Base-by-base conservation (phyloP, 768 basidiomycete genomes). In the Paxillus rubicundulus region DNA sequence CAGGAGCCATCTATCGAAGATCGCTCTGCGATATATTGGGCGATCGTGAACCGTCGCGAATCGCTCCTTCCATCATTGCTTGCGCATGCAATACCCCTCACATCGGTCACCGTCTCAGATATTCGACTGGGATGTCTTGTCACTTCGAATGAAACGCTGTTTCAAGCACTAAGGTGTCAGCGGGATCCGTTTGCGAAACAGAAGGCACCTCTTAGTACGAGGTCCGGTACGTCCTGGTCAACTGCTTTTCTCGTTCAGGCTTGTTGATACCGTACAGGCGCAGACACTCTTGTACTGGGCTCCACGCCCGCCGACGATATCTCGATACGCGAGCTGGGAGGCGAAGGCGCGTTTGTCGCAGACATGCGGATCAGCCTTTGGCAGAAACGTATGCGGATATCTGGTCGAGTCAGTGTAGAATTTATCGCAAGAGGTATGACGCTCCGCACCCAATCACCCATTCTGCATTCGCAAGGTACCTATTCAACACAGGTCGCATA, bases 1-100 rank as follows among this genome's bases (percentile, higher is more conserved):
- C 87, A 87, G 60, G 82, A 87, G 41, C 76, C 68, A 27, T 81
- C 72, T 9, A 81, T 88, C 34, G 87, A 88, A 58, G 73, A 72
- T 0, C 85, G 83, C 59, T 82, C 82, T 0, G 82, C 85, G 0
- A 57, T 89, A 3, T 89, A 89, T 61, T 89, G 88, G 88, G 82
- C 82, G 0, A 81, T 89, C 56, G 69, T 89, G 20, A 86, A 85
- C 50, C 78, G 77, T 3, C 50, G 54, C 4, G 42, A 62, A 13
- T 63, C 70, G 24, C 62, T 79, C 20, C 56, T 87, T 4, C 66
- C 82, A 17, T 76, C 77, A 0, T 68, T 89, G 18, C 70, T 89
- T 42, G 73, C 74, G 5, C 74, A 80, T 45, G 80, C 86, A 0
- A 71, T 75, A 0, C 77, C 79, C 9, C 63, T 80, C 3, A 63